Conservation (phyloP, 768 basidiomycete species). For the Leccinum fibrillosum region DNA sequence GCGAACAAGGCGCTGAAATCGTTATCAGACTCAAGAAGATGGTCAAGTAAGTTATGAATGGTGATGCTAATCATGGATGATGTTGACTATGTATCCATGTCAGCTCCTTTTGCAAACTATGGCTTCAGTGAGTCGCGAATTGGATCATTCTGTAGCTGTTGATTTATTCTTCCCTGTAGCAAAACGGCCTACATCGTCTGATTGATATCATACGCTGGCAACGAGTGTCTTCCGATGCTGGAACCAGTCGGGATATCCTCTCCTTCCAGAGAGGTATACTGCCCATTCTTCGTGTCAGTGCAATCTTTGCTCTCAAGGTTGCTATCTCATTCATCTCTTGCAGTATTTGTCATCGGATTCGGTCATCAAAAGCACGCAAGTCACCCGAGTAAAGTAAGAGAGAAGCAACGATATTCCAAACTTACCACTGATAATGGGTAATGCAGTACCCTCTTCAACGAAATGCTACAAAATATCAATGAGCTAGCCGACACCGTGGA, state of each 20-base stretch:
- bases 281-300: slow-evolving; percentile 48
- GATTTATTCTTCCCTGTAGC: slow-evolving; percentile 27
- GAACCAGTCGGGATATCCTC: slow-evolving; percentile 32
- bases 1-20: not conserved
- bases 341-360: slow-evolving; percentile 61
- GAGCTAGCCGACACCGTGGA: slow-evolving; percentile 40
- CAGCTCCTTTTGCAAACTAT: slow-evolving; percentile 41
- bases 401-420: not conserved
- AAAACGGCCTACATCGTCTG: slow-evolving; percentile 49
- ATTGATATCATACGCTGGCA: slow-evolving; percentile 47
- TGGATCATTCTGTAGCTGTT: accelerated
- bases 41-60: slow-evolving; percentile 41
- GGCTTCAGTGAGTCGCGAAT: slow-evolving; percentile 32
- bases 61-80: not conserved
- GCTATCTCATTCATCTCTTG: not conserved
- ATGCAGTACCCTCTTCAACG: slow-evolving; percentile 42
- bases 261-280: slow-evolving; percentile 61
- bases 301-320: not conserved
- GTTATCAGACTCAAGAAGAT: slow-evolving; percentile 42
- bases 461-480: slow-evolving; percentile 45
- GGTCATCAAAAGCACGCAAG: slow-evolving; percentile 54
- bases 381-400: slow-evolving; percentile 48
- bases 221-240: slow-evolving; percentile 38
- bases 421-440: slow-evolving; percentile 6
- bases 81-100: not conserved